A percentile compares a stretch with the other conserved stretches of the same genome.
These are phyloP conservation scores for Akanthomyces muscarius DNA, from an alignment of 2,329 filamentous ascomycete genomes.

Conservation along the genomic window DNA sequence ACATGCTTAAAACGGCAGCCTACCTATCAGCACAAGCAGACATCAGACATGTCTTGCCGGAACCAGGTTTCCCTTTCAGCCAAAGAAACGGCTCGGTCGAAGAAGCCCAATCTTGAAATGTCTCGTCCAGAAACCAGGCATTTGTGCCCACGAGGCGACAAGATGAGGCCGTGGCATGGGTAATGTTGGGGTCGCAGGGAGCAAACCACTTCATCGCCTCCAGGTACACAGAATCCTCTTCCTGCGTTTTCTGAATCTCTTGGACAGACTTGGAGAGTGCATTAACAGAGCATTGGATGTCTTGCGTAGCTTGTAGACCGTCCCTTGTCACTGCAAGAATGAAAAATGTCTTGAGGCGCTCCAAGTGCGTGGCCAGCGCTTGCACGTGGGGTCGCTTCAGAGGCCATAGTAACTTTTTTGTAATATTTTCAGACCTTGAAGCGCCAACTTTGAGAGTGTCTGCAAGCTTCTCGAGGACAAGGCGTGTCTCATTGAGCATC, in stretches of 20 bases:
- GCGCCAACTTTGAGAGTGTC: not conserved
- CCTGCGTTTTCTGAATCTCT: not conserved
- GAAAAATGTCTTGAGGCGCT: slow-evolving; percentile 14
- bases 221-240: not conserved
- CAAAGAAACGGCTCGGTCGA: not conserved
- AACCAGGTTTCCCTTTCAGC: slow-evolving; percentile 12
- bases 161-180: slow-evolving; percentile 7
- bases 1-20: not conserved
- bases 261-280: not conserved
- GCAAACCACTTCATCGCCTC: slow-evolving; percentile 3
- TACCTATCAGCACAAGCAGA: slow-evolving; percentile 15
- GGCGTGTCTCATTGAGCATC: slow-evolving; percentile 10
- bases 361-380: not conserved
- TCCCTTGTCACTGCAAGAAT: slow-evolving; percentile 13
- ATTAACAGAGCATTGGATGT: not conserved
- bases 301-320: not conserved
- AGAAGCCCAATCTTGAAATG: not conserved
- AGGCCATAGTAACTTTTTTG: not conserved
- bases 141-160: slow-evolving; percentile 10
- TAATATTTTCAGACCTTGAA: not conserved
- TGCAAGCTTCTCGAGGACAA: slow-evolving; percentile 1
- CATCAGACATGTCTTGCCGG: slow-evolving; percentile 14
- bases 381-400: slow-evolving; percentile 12
- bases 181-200: not conserved
- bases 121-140: slow-evolving; percentile 13